Conservation (phyloP, 805 yeast species). For the Schwanniomyces pseudopolymorphus region DNA sequence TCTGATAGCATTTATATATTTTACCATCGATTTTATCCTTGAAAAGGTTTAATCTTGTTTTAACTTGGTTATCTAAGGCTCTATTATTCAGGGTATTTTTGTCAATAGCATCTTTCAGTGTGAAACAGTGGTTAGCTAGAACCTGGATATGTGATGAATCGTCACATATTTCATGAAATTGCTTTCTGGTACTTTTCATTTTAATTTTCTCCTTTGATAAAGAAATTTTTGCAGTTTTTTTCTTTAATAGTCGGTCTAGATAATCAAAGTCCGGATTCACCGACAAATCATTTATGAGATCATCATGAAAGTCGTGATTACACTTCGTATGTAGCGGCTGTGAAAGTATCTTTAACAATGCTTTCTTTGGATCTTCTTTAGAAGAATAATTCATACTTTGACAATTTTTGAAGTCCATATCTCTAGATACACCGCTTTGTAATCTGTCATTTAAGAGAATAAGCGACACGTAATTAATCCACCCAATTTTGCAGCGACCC, state of each 20-base stretch:
- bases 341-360: constrained; percentile 7
- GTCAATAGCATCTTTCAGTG: constrained; percentile 14
- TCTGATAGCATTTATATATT: constrained; percentile 20
- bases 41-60: constrained; percentile 7
- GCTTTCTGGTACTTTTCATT: constrained; percentile 35
- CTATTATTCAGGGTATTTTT: background rate
- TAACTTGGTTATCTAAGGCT: constrained; percentile 4
- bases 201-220: constrained; percentile 41
- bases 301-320: constrained; percentile 4
- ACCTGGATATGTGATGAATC: constrained; percentile 33
- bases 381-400: background rate
- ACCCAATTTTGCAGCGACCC: constrained; percentile 3
- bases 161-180: constrained; percentile 54
- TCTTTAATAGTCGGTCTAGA: constrained; percentile 21
- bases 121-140: constrained; percentile 22
- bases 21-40: constrained; percentile 8
- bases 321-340: constrained; percentile 10
- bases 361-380: background rate
- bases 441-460: constrained; percentile 12
- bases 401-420: background rate
- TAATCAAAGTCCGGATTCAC: constrained; percentile 3
- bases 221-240: constrained; percentile 37
- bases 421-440: constrained; percentile 3
- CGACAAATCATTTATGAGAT: constrained; percentile 2
- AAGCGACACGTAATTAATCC: constrained; percentile 15